Base-by-base conservation (phyloP, 352 stramenopile species). In the Globisporangium okanoganense region DNA sequence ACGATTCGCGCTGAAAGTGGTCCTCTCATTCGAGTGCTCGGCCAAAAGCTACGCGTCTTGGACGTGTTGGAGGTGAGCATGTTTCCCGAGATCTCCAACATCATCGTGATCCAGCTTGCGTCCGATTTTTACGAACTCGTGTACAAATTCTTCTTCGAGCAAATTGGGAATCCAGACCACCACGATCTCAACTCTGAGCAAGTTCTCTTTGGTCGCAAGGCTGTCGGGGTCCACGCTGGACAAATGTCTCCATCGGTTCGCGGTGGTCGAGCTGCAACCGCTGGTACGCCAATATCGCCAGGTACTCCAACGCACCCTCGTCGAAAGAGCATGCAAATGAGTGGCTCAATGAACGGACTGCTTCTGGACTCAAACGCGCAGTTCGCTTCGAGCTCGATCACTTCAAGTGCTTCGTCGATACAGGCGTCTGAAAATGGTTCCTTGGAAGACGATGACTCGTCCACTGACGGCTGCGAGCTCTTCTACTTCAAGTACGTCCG, bases 401-500 rank as follows among this genome's bases (percentile, higher is more conserved):
- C 43, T 18, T 13, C 52, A 12, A 43, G 41, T 13, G 13, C 29
- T 20, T 60, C 45, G 24, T 18, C 35, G 22, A 70, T 64, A 8
- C 36, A 43, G 27, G 48, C 41, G 27, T 61, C 50, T 1, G 61
- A 47, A 36, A 29, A 8, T 33, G 64, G n/a, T n/a, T 66, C 56
- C 38, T 58, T 31, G 4, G 82, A 92, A 13, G 81, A 91, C 9
- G 78, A 76, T 24, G 76, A 88, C 29, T 65, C 78, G 6, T 73
- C 73, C 0, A 60, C 69, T 4, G 81, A 90, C 27, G 74, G 79
- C 18, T 81, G 76, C 48, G 85, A 95, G 40, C 58, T 93, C 6
- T 93, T 92, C 61, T 95, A 90, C 69, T 90, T 95, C 54, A 92
- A 93, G 58, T 95, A 95, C 55, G 78, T 93, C 2, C 70, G 83